Evolutionary conservation across 768 basidiomycete species (phyloP).

Genomic region (Leccinellum rugosiceps): DNA sequence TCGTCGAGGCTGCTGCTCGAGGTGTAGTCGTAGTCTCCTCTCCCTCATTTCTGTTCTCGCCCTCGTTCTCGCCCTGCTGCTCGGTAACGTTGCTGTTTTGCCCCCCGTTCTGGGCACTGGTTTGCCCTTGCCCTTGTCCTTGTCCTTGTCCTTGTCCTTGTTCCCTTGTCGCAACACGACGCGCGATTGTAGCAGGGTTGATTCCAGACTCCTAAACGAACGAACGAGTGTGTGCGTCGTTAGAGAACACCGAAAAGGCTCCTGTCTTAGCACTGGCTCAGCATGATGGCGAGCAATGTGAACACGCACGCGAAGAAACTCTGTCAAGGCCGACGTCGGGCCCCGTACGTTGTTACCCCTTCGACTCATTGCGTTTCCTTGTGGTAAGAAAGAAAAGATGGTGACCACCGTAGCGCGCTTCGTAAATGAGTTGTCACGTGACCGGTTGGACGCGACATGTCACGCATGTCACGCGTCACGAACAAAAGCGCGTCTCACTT

Average conservation of each 20-base stretch:
- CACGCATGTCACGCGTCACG: not conserved
- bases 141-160: constrained; percentile 38
- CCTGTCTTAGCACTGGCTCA: not conserved
- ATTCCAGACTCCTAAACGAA: constrained; percentile 49
- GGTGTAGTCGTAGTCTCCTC: not conserved
- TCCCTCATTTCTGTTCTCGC: not conserved
- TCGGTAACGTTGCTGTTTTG: constrained; percentile 10
- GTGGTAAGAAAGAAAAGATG: constrained; percentile 14
- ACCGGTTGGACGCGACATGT: not conserved
- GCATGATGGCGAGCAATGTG: not conserved
- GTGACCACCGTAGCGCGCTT: not conserved
- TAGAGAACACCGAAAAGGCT: not conserved
- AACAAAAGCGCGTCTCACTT: not conserved
- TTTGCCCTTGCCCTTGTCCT: constrained; percentile 31
- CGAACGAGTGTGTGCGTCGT: constrained; percentile 14
- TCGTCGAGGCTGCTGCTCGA: constrained; percentile 6
- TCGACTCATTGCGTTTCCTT: constrained; percentile 25
- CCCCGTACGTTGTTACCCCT: constrained; percentile 64
- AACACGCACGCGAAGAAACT: constrained; percentile 63
- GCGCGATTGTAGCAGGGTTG: constrained; percentile 40
- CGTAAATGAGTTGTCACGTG: not conserved
- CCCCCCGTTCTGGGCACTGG: constrained; percentile 3
- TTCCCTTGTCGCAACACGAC: constrained; percentile 32
- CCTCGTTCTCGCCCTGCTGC: constrained; percentile 14
- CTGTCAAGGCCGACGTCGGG: constrained; percentile 79